A percentile compares a stretch with the other conserved stretches of the same genome.
phyloP scores from a whole-genome alignment of 1,284 basidiomycete genomes.

The Sanghuangporus sanghuang region DNA sequence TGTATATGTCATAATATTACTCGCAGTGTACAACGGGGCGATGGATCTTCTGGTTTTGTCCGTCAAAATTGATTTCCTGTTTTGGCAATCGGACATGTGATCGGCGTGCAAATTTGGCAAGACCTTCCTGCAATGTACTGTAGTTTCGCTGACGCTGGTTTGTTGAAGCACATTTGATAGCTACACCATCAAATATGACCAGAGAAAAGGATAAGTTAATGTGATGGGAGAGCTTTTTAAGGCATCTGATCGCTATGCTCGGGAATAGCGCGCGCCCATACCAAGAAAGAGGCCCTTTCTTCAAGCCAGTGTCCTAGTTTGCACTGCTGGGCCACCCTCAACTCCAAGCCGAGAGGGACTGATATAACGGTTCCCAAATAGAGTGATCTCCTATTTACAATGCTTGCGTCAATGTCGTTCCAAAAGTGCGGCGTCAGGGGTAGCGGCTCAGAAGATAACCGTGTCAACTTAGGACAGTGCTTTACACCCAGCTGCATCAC shows the following conservation, averaged over 20 bases:
- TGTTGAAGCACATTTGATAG: neutral
- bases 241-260: too few species aligned
- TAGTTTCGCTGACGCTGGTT: too few species aligned
- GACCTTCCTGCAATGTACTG: neutral
- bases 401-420: neutral
- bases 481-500: neutral
- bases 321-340: neutral
- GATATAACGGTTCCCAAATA: neutral
- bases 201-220: neutral
- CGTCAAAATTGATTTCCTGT: neutral
- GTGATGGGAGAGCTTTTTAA: too few species aligned
- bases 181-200: neutral
- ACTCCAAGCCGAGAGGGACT: neutral
- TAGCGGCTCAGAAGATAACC: neutral
- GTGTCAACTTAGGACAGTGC: neutral
- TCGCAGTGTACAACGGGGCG: too few species aligned
- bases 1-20: too few species aligned
- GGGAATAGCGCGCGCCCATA: too few species aligned
- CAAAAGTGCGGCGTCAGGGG: constrained; percentile 1
- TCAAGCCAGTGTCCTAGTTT: neutral
- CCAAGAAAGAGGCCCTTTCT: too few species aligned
- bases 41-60: too few species aligned
- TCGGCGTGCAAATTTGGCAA: neutral
- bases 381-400: neutral
- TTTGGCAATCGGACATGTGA: neutral